Conservation (phyloP, 2,329 filamentous ascomycete genomes). For the Pseudopyricularia cyperi region DNA sequence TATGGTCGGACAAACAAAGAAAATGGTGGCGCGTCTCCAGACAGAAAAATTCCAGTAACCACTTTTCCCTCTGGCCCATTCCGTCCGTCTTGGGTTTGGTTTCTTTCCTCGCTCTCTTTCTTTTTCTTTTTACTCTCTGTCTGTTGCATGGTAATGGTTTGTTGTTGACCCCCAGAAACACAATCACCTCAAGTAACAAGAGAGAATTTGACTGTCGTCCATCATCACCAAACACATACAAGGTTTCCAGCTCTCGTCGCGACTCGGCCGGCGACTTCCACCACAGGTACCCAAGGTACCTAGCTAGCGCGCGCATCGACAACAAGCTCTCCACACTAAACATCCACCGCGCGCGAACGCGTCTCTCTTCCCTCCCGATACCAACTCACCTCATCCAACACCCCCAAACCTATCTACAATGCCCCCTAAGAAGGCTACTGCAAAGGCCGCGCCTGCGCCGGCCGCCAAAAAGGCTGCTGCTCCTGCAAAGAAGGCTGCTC, state of each 20-base stretch:
- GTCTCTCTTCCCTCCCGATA: not conserved
- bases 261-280: not conserved
- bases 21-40: not conserved
- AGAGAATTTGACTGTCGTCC: not conserved
- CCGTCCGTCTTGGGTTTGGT: not conserved
- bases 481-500: slow-evolving; percentile 5
- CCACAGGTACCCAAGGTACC: too few relatives aligned
- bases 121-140: not conserved
- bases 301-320: not conserved
- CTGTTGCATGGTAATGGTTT: too few relatives aligned
- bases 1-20: not conserved
- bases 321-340: not conserved
- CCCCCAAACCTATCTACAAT: not conserved
- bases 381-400: not conserved
- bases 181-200: too few relatives aligned
- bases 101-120: too few relatives aligned
- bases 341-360: not conserved
- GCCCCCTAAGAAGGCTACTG: slow-evolving; percentile 12
- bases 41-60: slow-evolving; percentile 1
- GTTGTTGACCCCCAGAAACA: too few relatives aligned
- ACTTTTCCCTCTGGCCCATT: not conserved
- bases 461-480: slow-evolving; percentile 5
- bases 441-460: slow-evolving; percentile 10
- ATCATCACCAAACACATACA: not conserved
- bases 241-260: not conserved